Base-by-base conservation (phyloP, 23 red algal species). In the Gracilaria domingensis region DNA sequence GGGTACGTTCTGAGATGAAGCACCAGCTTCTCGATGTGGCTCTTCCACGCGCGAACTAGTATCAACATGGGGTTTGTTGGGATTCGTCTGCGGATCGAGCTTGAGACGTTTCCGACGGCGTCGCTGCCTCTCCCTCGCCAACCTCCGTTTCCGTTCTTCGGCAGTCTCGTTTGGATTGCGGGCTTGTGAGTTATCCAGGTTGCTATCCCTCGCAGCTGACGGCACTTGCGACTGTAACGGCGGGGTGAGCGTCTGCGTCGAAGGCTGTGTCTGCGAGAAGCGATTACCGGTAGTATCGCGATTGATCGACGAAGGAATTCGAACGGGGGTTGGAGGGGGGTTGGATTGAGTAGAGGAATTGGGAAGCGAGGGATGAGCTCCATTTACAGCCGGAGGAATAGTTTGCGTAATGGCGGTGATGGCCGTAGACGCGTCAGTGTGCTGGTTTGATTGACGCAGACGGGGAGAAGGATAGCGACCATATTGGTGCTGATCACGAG, bases 61-160 rank as follows among this genome's bases (percentile, higher is more conserved):
- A 59, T 42, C 62, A 39, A 54, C 82, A 21, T 30, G 61, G 12
- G 71, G 35, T 13, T 72, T 60, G 42, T 32, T 81, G 20, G 54
- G 29, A 36, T 67, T 69, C 12, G 13, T 51, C 17, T 90, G 66
- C 2, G 73, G 57, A 28, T 90, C 87, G 0, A 53, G 25, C 36
- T 81, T 90, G 11, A 90, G 87, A 13, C 87, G 87, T 38, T 81
- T 64, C 25, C 87, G 72, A 51, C 87, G 57, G 24, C 87, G 71
- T 12, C 87, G 74, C 53, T 90, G 74, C 26, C 87, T 33, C 28
- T 81, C 87, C 23, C 87, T 28, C 0, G 87, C 87, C 32, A 90
- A 67, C 42, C 87, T 60, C 38, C 87, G 74, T 49, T 90, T 90
- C 24, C 87, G 71, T 24, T 81, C 87, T 54, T 66, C 75, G 13